Evolutionary conservation across 768 basidiomycete genomes (phyloP).

Genomic region (Kwoniella newhampshirensis): DNA sequence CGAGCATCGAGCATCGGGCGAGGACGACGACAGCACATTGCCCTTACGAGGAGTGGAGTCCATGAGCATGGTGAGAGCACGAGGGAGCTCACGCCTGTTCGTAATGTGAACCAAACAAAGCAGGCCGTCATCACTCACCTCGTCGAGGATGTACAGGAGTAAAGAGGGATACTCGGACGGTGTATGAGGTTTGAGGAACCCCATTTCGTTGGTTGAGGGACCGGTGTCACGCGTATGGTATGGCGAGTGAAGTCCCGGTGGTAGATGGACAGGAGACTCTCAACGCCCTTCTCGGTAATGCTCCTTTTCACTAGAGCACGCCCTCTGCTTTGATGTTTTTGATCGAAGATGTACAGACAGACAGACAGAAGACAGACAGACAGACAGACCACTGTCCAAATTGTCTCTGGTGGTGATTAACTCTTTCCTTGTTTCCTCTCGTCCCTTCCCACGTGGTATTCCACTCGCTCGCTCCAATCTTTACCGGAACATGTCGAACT

Average conservation of each 20-base stretch:
- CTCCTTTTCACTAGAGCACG: not conserved
- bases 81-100: not conserved
- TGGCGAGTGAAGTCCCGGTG: not conserved
- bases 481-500: slow-evolving; percentile 13
- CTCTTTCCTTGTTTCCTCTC: not conserved
- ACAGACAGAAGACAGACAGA: no score
- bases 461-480: no score
- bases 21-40: no score
- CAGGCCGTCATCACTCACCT: slow-evolving; percentile 24
- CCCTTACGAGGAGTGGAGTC: not conserved
- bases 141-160: slow-evolving; percentile 39
- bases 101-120: no score
- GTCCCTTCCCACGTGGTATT: not conserved
- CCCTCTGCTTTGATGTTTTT: no score
- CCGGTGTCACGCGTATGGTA: no score
- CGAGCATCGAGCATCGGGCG: no score
- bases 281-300: not conserved
- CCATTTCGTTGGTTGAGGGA: slow-evolving; percentile 15
- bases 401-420: no score
- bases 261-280: slow-evolving; percentile 1
- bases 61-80: not conserved
- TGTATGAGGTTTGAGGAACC: slow-evolving; percentile 28
- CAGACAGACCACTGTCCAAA: no score
- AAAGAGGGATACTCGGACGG: slow-evolving; percentile 42
- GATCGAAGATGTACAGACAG: not conserved